A percentile compares a stretch with the other conserved stretches of the same genome.
Evolutionary conservation across 805 yeast genomes (phyloP).

Genomic region (Kazachstania kunashirensis): DNA sequence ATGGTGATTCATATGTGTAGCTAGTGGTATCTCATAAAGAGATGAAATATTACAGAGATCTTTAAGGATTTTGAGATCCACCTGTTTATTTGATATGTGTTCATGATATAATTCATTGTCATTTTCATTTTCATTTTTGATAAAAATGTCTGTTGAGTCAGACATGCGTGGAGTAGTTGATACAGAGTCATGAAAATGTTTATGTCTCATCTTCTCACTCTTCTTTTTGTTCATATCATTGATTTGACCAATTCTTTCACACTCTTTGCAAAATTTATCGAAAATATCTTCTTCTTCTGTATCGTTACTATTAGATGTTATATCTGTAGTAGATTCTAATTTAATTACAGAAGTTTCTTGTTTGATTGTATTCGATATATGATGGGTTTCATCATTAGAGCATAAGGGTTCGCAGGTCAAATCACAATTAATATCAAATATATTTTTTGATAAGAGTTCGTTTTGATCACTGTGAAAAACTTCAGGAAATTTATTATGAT

Average conservation of each 20-base stretch:
- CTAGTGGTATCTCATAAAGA: constrained; percentile 28
- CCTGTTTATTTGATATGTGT: constrained; percentile 18
- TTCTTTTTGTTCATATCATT: not conserved
- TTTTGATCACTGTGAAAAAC: too few species aligned
- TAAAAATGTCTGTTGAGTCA: too few species aligned
- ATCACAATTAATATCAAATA: constrained; percentile 16
- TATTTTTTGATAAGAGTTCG: too few species aligned
- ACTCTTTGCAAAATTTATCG: constrained; percentile 28
- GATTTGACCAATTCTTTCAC: constrained; percentile 14
- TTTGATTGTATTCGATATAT: constrained; percentile 3
- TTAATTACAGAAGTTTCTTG: not conserved
- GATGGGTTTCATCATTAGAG: not conserved
- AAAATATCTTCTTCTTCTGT: constrained; percentile 19
- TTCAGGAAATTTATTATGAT: too few species aligned
- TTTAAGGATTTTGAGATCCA: constrained; percentile 24
- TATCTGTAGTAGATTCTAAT: too few species aligned
- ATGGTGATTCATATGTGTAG: constrained; percentile 25
- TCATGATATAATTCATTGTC: constrained; percentile 6
- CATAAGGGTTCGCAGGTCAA: constrained; percentile 20
- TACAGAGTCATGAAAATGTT: too few species aligned
- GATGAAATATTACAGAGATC: constrained; percentile 29
- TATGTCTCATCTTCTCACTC: too few species aligned
- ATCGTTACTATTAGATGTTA: not conserved
- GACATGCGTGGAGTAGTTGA: too few species aligned
- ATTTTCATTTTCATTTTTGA: not conserved